Conservation (phyloP, 164 flowering plant species). For the Pachysandra terminalis region DNA sequence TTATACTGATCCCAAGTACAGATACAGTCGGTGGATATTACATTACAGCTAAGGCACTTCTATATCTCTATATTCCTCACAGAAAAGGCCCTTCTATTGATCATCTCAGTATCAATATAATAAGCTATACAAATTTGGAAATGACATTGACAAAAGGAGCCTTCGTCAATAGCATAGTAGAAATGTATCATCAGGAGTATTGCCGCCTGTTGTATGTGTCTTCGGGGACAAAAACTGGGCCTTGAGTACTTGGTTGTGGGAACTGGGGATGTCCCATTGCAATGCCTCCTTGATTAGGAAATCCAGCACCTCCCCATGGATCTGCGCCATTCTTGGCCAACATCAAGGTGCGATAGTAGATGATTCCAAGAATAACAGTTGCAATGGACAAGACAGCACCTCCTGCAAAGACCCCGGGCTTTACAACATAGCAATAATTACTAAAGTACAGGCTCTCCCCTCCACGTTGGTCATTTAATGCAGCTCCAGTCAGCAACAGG, state of each 20-base stretch:
- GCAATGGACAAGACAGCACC: slow-evolving; percentile 73
- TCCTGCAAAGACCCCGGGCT: slow-evolving; percentile 87
- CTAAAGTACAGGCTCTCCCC: slow-evolving; percentile 57
- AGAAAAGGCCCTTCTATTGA: slow-evolving; percentile 8
- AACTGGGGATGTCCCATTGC: slow-evolving; percentile 82
- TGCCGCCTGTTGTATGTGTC: slow-evolving; percentile 78
- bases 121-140: not conserved
- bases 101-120: not conserved
- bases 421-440: slow-evolving; percentile 80
- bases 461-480: slow-evolving; percentile 73
- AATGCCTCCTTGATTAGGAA: slow-evolving; percentile 44
- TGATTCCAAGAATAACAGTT: slow-evolving; percentile 59
- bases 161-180: not conserved
- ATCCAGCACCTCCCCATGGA: slow-evolving; percentile 23
- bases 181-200: slow-evolving; percentile 29
- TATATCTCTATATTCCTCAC: no score
- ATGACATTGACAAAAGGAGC: not conserved
- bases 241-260: slow-evolving; percentile 40
- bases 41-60: no score
- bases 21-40: no score
- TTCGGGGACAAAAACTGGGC: slow-evolving; percentile 81
- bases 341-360: slow-evolving; percentile 50
- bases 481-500: slow-evolving; percentile 81
- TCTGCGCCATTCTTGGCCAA: slow-evolving; percentile 28
- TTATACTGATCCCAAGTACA: no score